Evolutionary conservation across 345 rosid species (phyloP), one percentile per base, ranked within the genome.

Genomic region (Euphorbia tirucalli): DNA sequence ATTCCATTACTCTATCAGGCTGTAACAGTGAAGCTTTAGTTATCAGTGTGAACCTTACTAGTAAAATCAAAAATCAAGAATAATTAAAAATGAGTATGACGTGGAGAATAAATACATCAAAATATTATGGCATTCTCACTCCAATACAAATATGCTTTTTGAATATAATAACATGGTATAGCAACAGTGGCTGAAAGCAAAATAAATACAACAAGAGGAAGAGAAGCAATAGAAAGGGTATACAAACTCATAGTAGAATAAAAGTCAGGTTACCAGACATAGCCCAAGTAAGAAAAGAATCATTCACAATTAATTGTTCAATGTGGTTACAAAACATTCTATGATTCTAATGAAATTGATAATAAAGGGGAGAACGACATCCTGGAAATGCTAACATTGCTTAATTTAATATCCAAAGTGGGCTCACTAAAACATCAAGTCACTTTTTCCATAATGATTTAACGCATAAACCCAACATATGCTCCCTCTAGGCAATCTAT

Each of bases 1-100:
- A 95, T 74, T 95, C 98, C 99, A 95, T 93, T 44, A 95, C 99
- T 67, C 97, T 93, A 80, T 95, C 99, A 39, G 99, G 98, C 99
- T 95, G 93, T 82, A 73, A 74, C 27, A 75, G 24, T 25, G 35
- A 75, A 64, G 28, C 76, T 28, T 37, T 61, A 37, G 28, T 68
- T 10, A 67, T 78, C 25, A 79, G 82, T 61, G 56, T 27, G 74
- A 71, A 69, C 41, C 56, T 54, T 7, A 73, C 7, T 64, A 4
- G 9, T 13, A 41, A 64, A 22, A 32, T 15, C 7, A 16, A 7
- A 27, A 50, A n/a, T 28, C 73, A 5, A 5, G 8, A 16, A 3
- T 37, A 9, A 21, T 9, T 15, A 62, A 52, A 41, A 46, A 41
- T 5, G 5, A 1, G 44, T 64, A 63, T 49, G 72, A 15, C 11